Evolutionary conservation across 2,329 filamentous ascomycete genomes (phyloP).

Genomic region (Fusarium heterosporum): DNA sequence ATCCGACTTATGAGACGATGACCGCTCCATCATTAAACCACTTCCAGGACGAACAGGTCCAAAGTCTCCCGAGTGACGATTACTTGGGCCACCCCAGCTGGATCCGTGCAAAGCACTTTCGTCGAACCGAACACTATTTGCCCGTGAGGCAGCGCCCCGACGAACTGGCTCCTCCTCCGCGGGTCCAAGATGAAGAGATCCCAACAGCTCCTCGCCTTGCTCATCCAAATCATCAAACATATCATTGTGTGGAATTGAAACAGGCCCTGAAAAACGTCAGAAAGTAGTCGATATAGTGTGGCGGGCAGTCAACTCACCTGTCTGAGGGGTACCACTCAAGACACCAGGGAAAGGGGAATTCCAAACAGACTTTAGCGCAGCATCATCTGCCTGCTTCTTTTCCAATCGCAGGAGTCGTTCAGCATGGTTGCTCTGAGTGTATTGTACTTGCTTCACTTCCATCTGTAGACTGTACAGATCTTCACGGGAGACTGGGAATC

Average conservation of each 20-base stretch:
- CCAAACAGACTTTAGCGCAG: slow-evolving; percentile 87
- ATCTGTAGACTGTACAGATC: slow-evolving; percentile 76
- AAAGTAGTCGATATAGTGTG: slow-evolving; percentile 1
- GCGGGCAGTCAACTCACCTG: slow-evolving; percentile 69
- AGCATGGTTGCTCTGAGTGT: slow-evolving; percentile 70
- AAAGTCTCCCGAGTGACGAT: slow-evolving; percentile 86
- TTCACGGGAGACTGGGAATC: slow-evolving; percentile 70
- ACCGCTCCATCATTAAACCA: slow-evolving; percentile 89
- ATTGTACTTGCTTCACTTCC: slow-evolving; percentile 76
- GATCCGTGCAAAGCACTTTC: slow-evolving; percentile 92
- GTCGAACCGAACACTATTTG: slow-evolving; percentile 97
- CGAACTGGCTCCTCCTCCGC: slow-evolving; percentile 87
- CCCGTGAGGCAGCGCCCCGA: slow-evolving; percentile 87
- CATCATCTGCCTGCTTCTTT: slow-evolving; percentile 75
- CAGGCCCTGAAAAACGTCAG: slow-evolving; percentile 69
- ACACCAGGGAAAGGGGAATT: slow-evolving; percentile 92
- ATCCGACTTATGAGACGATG: slow-evolving; percentile 94
- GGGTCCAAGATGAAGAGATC: slow-evolving; percentile 82
- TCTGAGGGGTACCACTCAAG: slow-evolving; percentile 83
- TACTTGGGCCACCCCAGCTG: slow-evolving; percentile 81
- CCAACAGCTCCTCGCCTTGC: slow-evolving; percentile 81
- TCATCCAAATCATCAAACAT: slow-evolving; percentile 93
- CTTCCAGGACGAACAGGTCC: slow-evolving; percentile 81
- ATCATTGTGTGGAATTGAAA: slow-evolving; percentile 83
- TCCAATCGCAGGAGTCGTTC: slow-evolving; percentile 72